Percentiles rank a stretch among this genome's conserved stretches.
Conservation (phyloP, 331 rosid species). For the Acacia pycnantha region DNA sequence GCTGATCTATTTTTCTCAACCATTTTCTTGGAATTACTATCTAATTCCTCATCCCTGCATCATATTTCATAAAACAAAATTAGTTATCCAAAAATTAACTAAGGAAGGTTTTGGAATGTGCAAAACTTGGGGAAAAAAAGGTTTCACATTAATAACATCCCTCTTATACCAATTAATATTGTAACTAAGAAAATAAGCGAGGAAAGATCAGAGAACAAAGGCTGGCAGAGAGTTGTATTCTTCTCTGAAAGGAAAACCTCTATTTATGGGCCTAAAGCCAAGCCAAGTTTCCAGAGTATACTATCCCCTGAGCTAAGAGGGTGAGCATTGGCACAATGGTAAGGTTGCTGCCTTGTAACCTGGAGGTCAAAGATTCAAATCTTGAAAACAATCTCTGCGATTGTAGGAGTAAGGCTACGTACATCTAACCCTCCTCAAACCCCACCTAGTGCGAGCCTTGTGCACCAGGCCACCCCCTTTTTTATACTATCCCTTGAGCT, state of each 20-base stretch:
- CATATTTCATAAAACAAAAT: constrained; percentile 34
- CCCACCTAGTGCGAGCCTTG: no score
- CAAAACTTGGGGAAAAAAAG: neutral
- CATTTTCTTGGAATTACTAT: constrained; percentile 35
- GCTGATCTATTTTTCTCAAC: constrained; percentile 45
- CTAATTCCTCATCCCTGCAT: constrained; percentile 66
- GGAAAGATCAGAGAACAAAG: neutral
- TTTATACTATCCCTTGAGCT: neutral
- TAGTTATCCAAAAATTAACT: neutral
- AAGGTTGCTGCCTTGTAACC: no score
- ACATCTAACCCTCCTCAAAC: no score
- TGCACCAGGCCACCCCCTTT: no score
- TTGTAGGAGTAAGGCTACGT: no score
- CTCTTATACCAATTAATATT: neutral
- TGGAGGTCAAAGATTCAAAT: no score
- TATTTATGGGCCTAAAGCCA: neutral
- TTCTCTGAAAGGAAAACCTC: neutral
- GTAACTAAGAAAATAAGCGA: neutral
- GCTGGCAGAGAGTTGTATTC: neutral
- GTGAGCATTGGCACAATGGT: no score
- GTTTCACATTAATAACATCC: constrained; percentile 2
- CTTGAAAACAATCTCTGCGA: no score
- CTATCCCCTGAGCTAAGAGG: neutral
- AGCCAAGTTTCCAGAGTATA: neutral
- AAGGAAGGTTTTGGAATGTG: constrained; percentile 4